A percentile compares a stretch with the other conserved stretches of the same genome.
Evolutionary conservation across 306 rosid genomes (phyloP).

Genomic region (Vicia sativa): DNA sequence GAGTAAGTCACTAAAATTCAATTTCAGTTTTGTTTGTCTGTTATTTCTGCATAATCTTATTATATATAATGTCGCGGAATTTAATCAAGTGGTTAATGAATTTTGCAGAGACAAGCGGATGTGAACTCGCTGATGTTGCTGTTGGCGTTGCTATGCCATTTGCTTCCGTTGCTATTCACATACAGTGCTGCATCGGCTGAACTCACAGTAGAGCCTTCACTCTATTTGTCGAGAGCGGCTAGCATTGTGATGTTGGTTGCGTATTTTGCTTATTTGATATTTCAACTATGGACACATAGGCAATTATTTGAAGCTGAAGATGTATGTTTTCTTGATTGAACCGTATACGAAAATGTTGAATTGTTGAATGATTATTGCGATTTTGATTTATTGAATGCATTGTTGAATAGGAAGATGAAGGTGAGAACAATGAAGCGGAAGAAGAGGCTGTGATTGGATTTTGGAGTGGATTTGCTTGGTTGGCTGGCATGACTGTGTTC

Average conservation of each 20-base stretch:
- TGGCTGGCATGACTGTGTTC: constrained; percentile 68
- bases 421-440: constrained; percentile 41
- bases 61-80: background rate
- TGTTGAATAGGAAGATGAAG: constrained; percentile 49
- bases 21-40: too few relatives aligned
- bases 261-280: constrained; percentile 67
- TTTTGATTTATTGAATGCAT: background rate
- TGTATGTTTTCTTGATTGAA: constrained; percentile 42
- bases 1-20: constrained; percentile 45
- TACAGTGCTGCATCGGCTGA: constrained; percentile 49
- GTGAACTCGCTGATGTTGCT: constrained; percentile 74
- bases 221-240: constrained; percentile 70
- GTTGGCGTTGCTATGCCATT: constrained; percentile 74
- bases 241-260: constrained; percentile 79
- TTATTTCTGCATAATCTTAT: too few relatives aligned
- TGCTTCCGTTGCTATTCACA: constrained; percentile 71
- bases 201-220: constrained; percentile 42
- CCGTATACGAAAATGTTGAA: background rate
- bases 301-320: constrained; percentile 68
- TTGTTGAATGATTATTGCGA: background rate
- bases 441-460: constrained; percentile 76
- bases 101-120: constrained; percentile 84
- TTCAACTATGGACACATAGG: constrained; percentile 85
- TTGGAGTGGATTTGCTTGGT: constrained; percentile 82
- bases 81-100: background rate